Conservation (phyloP, 768 basidiomycete genomes). For the Suillus fuscotomentosus region DNA sequence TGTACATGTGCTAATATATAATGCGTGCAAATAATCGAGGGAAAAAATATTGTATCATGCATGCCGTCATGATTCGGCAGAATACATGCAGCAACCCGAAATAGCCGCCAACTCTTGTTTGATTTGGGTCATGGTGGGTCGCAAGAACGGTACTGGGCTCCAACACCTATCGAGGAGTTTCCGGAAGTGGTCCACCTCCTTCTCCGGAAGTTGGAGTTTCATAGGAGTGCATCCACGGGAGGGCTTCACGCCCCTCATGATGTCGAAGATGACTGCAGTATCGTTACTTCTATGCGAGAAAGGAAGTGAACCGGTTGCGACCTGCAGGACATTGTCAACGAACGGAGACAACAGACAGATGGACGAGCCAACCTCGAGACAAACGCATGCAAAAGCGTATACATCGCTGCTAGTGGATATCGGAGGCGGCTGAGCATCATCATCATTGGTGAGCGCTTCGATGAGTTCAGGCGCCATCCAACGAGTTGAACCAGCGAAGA, state of each 20-base stretch:
- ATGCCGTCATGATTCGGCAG: not conserved
- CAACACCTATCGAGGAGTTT: conserved; percentile 45
- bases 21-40: conserved; percentile 3
- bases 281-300: conserved; percentile 55
- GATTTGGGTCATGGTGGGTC: conserved; percentile 46
- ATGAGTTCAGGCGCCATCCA: conserved; percentile 58
- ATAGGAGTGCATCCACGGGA: conserved; percentile 29
- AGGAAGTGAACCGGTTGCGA: conserved; percentile 50
- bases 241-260: conserved; percentile 50
- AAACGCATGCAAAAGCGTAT: conserved; percentile 60
- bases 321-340: conserved; percentile 27
- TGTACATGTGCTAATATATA: not conserved
- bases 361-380: conserved; percentile 48
- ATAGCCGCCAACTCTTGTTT: conserved; percentile 14
- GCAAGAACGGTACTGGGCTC: conserved; percentile 32
- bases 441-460: conserved; percentile 48
- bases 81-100: conserved; percentile 6
- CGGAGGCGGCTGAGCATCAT: conserved; percentile 36
- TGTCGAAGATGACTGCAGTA: conserved; percentile 53
- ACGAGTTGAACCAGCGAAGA: conserved; percentile 33
- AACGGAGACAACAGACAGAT: not conserved
- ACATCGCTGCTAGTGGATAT: conserved; percentile 56
- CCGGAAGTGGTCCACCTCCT: conserved; percentile 41
- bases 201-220: conserved; percentile 14
- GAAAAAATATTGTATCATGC: conserved; percentile 2